Percentiles rank a stretch among this genome's conserved stretches.
phyloP scores from a whole-genome alignment of 768 basidiomycete genomes.

The Crassisporium funariophilum region DNA sequence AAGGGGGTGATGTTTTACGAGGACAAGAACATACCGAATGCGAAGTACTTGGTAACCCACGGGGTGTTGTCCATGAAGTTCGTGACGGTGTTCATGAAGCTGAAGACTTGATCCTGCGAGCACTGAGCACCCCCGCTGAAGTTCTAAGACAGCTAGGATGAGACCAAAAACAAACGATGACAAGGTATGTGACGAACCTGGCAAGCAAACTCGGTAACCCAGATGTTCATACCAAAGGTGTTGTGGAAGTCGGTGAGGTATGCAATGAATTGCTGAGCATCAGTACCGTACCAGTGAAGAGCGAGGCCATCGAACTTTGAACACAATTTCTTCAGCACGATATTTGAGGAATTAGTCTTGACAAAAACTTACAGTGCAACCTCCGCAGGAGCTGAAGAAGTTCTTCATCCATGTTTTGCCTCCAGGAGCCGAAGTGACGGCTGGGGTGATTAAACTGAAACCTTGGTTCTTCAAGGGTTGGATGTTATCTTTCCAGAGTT shows the following conservation, averaged over 20 bases:
- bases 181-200: constrained; percentile 38
- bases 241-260: constrained; percentile 52
- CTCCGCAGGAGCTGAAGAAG: constrained; percentile 56
- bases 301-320: constrained; percentile 56
- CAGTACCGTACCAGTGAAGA: constrained; percentile 71
- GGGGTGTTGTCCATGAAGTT: constrained; percentile 46
- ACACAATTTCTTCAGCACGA: constrained; percentile 1
- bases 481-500: constrained; percentile 64
- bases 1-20: not conserved
- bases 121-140: constrained; percentile 53
- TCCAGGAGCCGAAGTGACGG: constrained; percentile 58
- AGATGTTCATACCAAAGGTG: constrained; percentile 46
- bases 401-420: constrained; percentile 67
- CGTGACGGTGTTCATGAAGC: constrained; percentile 49
- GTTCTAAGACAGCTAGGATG: constrained; percentile 40
- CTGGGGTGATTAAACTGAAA: constrained; percentile 64
- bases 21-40: constrained; percentile 56
- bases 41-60: constrained; percentile 46
- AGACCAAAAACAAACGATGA: not conserved
- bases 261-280: constrained; percentile 46
- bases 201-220: constrained; percentile 75
- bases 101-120: constrained; percentile 38
- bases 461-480: constrained; percentile 57
- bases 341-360: not conserved
- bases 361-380: constrained; percentile 50